Base-by-base conservation (phyloP, 176 grass and related monocot species). In the Carex parvula region DNA sequence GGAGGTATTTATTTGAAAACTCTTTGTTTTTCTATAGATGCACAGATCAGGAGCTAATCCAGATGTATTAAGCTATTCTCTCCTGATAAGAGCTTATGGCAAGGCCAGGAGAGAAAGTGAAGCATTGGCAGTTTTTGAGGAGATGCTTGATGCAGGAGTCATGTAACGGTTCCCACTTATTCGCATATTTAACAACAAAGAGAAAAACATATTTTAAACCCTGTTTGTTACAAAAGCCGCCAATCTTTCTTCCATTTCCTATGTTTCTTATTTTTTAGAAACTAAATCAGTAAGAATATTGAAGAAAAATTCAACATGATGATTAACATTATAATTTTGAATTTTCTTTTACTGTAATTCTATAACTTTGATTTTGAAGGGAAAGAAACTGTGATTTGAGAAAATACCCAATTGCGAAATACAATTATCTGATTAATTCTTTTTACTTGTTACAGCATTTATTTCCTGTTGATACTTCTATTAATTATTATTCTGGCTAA, bases 61-160 rank as follows among this genome's bases (percentile, higher is more conserved):
- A 68, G 96, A 98, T 89, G 96, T 98, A 60, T 88, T 98, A 60
- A 98, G 96, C 83, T 98, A 98, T 89, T 92, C 96, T 64, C 77
- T 95, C 50, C 91, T 98, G 55, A 94, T 98, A 85, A 95, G 86
- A 90, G 93, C 96, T 90, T 98, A 98, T 83, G 96, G 96, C 56
- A 95, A 95, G 86, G 91, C 96, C 8, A 98, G 92, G 70, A 91
- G 93, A 86, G 96, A 95, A 79, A 90, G 90, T 80, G 96, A 98
- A 90, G 96, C 96, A 83, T 89, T 95, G 80, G 88, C 84, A 4
- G 93, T 98, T 83, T 98, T 95, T 50, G 96, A 98, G 89, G 96
- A 98, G 87, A 98, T 98, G 93, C 96, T 98, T 87, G 96, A 98
- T 93, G 96, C 96, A 85, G 86, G 88, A 93, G 85, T 98, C 89